Percentiles rank a stretch among this genome's conserved stretches.
These are phyloP conservation scores for Rosa multiflora DNA, from an alignment of 306 rosid genomes.

Conservation along the genomic window DNA sequence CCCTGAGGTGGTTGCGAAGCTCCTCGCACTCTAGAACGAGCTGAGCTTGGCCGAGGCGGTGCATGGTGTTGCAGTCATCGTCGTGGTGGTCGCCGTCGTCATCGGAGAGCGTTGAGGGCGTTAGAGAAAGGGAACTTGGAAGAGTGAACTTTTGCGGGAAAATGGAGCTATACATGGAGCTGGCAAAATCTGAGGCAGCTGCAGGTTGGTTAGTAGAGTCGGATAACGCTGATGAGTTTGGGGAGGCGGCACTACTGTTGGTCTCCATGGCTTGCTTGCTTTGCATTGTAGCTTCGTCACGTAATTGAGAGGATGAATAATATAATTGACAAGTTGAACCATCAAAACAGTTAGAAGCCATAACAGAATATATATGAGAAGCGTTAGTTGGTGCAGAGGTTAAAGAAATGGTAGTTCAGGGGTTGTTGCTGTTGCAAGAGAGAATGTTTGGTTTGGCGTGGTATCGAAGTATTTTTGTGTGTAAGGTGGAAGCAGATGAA, in stretches of 20 bases:
- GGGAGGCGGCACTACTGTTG: slow-evolving; percentile 1
- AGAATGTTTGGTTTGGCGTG: slow-evolving; percentile 39
- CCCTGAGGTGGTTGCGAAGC: slow-evolving; percentile 32
- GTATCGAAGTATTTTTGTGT: slow-evolving; percentile 31
- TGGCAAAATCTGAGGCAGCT: slow-evolving; percentile 23
- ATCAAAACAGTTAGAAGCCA: slow-evolving; percentile 33
- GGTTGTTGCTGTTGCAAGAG: slow-evolving; percentile 7
- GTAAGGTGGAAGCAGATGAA: slow-evolving; percentile 22
- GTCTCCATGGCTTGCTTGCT: slow-evolving; percentile 26
- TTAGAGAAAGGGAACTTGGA: slow-evolving; percentile 36
- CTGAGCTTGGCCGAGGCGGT: slow-evolving; percentile 43
- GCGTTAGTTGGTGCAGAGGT: slow-evolving; percentile 5
- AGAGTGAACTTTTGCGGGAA: slow-evolving; percentile 40
- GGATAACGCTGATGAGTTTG: slow-evolving; percentile 17
- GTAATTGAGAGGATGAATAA: too few species aligned
- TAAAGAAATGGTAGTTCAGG: neutral
- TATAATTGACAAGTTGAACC: neutral
- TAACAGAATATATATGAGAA: slow-evolving; percentile 14
- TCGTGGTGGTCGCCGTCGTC: slow-evolving; percentile 6
- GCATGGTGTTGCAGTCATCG: slow-evolving; percentile 15
- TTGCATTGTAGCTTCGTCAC: neutral
- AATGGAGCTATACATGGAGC: slow-evolving; percentile 36
- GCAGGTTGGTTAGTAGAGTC: neutral
- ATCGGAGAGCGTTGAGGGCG: slow-evolving; percentile 49
- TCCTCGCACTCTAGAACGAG: slow-evolving; percentile 39